Base-by-base conservation (phyloP, 305 asterid species). In the Solanum aculeatissimum region DNA sequence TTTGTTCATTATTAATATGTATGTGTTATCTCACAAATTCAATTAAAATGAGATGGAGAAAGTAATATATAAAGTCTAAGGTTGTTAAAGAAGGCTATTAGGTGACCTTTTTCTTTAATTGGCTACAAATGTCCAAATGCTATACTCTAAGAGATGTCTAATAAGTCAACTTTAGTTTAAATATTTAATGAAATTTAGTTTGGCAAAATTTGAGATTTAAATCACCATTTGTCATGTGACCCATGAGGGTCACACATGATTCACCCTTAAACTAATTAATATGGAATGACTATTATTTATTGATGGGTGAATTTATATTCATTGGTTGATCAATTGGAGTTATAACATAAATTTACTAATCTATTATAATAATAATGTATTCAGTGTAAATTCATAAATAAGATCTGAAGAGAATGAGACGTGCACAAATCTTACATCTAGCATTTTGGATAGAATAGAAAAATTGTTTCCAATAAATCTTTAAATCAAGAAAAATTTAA, bases 221-320 rank as follows among this genome's bases (percentile, higher is more conserved):
- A 53, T 12, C 9, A 49, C 47, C 85, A 69, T 35, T 35, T 21
- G 29, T 21, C 65, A 58, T 68, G 81, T 83, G 85, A 65, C 40
- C 55, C 85, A 83, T 21, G 81, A 74, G 80, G 70, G 81, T 49
- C 35, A 9, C 85, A 83, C 81, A 81, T 83, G 85, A 53, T 32
- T 66, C 74, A 51, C 25, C 81, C 15, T 27, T 18, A 49, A 45
- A 53, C 9, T 69, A n/a, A n/a, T n/a, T n/a, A n/a, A 35, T 4
- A 66, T 21, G 43, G 43, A 45, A 66, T 32, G 13, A 5, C 9
- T 2, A 16, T 15, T 66, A 72, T 43, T 21, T 74, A 72, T 72
- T 72, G 79, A n/a, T n/a, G 54, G 53, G 19, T 69, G 49, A 68
- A 68, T 68, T 66, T 32, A 66, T 66, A 32, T 38, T 69, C 19